Evolutionary conservation across 2,329 filamentous ascomycete species (phyloP), one percentile per base, ranked within the genome.

Genomic region (Claviceps maximensis): DNA sequence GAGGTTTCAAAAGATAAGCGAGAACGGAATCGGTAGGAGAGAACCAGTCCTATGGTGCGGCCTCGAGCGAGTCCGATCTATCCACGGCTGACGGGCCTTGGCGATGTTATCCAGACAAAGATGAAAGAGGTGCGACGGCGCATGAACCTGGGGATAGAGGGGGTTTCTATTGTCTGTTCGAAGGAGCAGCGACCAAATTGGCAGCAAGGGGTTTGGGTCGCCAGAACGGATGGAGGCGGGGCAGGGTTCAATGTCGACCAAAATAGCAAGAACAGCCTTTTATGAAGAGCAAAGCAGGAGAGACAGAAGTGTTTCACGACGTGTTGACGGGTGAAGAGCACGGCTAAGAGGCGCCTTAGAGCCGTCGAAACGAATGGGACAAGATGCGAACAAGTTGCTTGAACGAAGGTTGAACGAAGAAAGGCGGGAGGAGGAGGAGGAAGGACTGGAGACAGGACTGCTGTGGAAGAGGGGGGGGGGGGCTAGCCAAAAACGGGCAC

Each of bases 61-160:
- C 23, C 15, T 36, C 12, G n/a, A 21, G 17, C 15, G 33, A 19
- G 15, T 29, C 27, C n/a, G 19, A 36, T 36, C 15, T 42, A n/a
- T 47, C 44, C 19, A 33, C 33, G 6, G n/a, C 15, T 33, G 51
- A 19, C 33, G 36, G 38, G 36, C 13, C 45, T 52, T 21, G 46
- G 27, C 29, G 45, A 31, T 33, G 53, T 46, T n/a, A 49, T 55
- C 17, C 33, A 53, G 49, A 38, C 23, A n/a, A 46, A 48, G 27
- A 40, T 19, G 50, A 49, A 45, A 41, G 47, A 48, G 51, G 38
- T 51, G 51, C 44, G 53, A 27, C 44, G 54, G 51, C 54, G 44
- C 54, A 55, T 53, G 48, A 45, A 55, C 47, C 44, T 47, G 17
- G 33, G 54, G 40, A 33, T 42, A 17, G 40, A n/a, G 25, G 44